Percentiles rank a stretch among this genome's conserved stretches.
Evolutionary conservation across 2,329 filamentous ascomycete species (phyloP).

Genomic region (Cladosporium oxysporum): DNA sequence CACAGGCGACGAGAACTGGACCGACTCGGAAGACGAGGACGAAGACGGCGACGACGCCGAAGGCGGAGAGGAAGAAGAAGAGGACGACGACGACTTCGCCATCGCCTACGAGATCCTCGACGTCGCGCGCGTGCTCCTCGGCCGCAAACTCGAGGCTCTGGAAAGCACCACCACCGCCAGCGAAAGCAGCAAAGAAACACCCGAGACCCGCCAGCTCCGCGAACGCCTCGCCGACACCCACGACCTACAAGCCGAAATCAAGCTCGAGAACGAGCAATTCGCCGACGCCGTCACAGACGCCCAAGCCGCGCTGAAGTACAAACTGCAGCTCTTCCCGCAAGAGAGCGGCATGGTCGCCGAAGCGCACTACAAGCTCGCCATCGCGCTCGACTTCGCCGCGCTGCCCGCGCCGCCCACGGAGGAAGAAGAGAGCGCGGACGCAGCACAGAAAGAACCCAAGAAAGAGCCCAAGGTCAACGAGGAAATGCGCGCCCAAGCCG

Average conservation of each 20-base stretch:
- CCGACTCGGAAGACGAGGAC: conserved; percentile 70
- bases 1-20: conserved; percentile 90
- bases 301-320: conserved; percentile 73
- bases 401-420: conserved; percentile 64
- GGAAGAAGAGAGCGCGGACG: conserved; percentile 44
- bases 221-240: conserved; percentile 90
- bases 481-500: conserved; percentile 69
- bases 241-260: conserved; percentile 92
- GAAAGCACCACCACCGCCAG: background rate
- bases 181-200: background rate
- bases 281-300: conserved; percentile 83
- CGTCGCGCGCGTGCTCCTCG: conserved; percentile 60
- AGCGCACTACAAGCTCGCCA: conserved; percentile 92
- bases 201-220: conserved; percentile 63
- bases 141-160: conserved; percentile 53
- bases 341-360: conserved; percentile 88
- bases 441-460: conserved; percentile 36
- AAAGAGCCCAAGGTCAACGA: conserved; percentile 61
- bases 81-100: conserved; percentile 63
- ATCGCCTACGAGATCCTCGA: conserved; percentile 66
- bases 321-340: conserved; percentile 73
- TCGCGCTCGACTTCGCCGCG: conserved; percentile 91
- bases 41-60: conserved; percentile 49
- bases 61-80: conserved; percentile 45
- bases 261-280: conserved; percentile 94